Conservation (phyloP, 176 grass and related monocot genomes). For the Triticum dicoccoides region DNA sequence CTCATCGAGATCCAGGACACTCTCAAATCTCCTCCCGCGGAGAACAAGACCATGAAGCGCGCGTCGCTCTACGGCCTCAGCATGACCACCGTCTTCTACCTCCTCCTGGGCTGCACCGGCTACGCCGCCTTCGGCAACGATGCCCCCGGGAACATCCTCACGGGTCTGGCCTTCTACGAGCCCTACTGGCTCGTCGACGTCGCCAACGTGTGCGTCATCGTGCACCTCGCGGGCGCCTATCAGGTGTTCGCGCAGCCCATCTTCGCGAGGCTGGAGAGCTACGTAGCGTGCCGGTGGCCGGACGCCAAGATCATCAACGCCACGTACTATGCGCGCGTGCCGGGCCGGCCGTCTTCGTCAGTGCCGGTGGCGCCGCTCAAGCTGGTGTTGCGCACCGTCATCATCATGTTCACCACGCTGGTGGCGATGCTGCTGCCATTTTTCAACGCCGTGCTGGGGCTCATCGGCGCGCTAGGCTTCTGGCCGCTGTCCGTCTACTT, state of each 20-base stretch:
- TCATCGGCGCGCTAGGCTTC: conserved; percentile 90
- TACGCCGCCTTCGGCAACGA: conserved; percentile 87
- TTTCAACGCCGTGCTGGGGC: conserved; percentile 89
- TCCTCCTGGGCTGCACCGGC: conserved; percentile 68
- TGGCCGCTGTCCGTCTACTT: conserved; percentile 99
- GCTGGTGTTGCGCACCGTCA: conserved; percentile 70
- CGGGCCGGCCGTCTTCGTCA: background rate
- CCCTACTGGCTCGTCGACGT: conserved; percentile 96
- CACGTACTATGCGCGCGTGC: conserved; percentile 67
- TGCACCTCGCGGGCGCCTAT: conserved; percentile 92
- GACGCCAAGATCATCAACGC: conserved; percentile 82
- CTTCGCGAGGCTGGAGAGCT: conserved; percentile 86
- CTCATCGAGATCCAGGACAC: conserved; percentile 98
- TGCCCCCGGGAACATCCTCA: conserved; percentile 81
- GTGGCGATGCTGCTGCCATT: conserved; percentile 85
- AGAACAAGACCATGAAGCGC: conserved; percentile 87
- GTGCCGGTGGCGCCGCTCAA: conserved; percentile 65
- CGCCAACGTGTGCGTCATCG: conserved; percentile 86
- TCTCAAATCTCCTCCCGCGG: conserved; percentile 64
- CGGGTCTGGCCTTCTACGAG: conserved; percentile 81
- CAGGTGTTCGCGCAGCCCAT: conserved; percentile 97
- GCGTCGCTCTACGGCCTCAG: conserved; percentile 60
- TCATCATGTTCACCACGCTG: conserved; percentile 92
- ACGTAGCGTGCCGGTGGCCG: conserved; percentile 59
- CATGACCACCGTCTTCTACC: conserved; percentile 87